Percentiles rank a stretch among this genome's conserved stretches.
These are phyloP conservation scores for Agaricus blazei DNA, from an alignment of 768 basidiomycete genomes.

Conservation along the genomic window DNA sequence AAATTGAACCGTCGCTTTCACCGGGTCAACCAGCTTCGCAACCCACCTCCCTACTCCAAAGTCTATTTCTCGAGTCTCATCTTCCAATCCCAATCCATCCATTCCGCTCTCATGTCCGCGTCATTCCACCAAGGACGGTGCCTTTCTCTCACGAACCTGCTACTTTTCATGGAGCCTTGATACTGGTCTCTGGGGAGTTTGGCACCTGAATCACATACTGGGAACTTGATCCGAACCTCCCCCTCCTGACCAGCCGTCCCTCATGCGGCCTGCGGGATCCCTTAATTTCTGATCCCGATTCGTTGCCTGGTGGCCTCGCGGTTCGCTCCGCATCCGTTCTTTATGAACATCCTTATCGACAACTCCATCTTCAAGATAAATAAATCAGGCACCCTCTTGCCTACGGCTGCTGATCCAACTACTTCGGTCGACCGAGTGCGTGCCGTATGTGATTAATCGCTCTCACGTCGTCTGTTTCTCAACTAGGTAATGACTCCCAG, in stretches of 20 bases:
- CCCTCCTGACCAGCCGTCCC: neutral
- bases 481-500: neutral
- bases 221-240: slow-evolving; percentile 1
- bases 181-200: neutral
- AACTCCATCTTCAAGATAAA: neutral
- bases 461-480: neutral
- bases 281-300: neutral
- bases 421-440: neutral
- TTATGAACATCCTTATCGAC: neutral
- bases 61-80: neutral
- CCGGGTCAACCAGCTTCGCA: slow-evolving; percentile 1
- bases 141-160: slow-evolving; percentile 13
- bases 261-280: neutral
- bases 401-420: neutral
- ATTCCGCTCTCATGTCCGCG: slow-evolving; percentile 14
- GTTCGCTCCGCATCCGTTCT: neutral
- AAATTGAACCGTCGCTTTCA: neutral
- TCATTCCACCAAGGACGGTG: slow-evolving; percentile 4
- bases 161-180: slow-evolving; percentile 5
- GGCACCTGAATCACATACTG: too few relatives aligned
- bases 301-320: neutral
- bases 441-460: neutral
- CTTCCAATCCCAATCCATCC: slow-evolving; percentile 1
- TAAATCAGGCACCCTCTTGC: neutral
- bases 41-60: neutral